A percentile compares a stretch with the other conserved stretches of the same genome.
These are phyloP conservation scores for Fusarium concolor DNA, from an alignment of 2,329 filamentous ascomycete genomes.

Conservation along the genomic window DNA sequence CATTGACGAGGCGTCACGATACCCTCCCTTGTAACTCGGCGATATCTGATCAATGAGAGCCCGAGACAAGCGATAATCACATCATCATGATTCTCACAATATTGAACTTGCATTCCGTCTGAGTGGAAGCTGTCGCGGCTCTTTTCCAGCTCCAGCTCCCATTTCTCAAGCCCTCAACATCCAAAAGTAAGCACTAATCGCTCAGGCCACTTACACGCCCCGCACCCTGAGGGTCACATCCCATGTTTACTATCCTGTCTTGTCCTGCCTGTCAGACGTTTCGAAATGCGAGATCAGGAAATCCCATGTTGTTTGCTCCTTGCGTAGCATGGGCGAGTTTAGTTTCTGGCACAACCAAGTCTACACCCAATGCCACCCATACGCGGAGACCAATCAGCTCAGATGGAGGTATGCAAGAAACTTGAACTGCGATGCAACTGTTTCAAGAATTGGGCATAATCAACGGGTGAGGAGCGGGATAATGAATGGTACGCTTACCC, in stretches of 20 bases:
- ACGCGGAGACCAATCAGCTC: not conserved
- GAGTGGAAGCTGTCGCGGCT: constrained; percentile 18
- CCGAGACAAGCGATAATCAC: not conserved
- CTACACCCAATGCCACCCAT: too few relatives aligned
- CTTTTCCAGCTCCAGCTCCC: not conserved
- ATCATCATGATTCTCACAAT: not conserved
- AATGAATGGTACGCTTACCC: not conserved
- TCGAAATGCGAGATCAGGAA: constrained; percentile 21
- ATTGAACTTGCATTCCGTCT: not conserved
- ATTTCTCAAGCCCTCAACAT: not conserved
- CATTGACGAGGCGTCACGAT: constrained; percentile 21
- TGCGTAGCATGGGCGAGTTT: too few relatives aligned
- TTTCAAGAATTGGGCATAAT: constrained; percentile 21
- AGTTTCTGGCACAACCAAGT: too few relatives aligned
- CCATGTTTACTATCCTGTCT: constrained; percentile 10
- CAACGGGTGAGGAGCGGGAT: not conserved
- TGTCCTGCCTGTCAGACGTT: constrained; percentile 2
- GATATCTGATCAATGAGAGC: constrained; percentile 15
- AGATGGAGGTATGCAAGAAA: not conserved
- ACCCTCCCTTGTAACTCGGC: constrained; percentile 21
- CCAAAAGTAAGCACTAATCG: constrained; percentile 33
- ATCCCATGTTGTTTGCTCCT: constrained; percentile 10
- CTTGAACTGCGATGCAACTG: constrained; percentile 4
- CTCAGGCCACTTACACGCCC: constrained; percentile 8
- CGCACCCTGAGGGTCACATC: constrained; percentile 29